These are phyloP conservation scores for Incumbomyces lentus DNA, from an alignment of 2,329 filamentous ascomycete genomes.

Conservation along the genomic window DNA sequence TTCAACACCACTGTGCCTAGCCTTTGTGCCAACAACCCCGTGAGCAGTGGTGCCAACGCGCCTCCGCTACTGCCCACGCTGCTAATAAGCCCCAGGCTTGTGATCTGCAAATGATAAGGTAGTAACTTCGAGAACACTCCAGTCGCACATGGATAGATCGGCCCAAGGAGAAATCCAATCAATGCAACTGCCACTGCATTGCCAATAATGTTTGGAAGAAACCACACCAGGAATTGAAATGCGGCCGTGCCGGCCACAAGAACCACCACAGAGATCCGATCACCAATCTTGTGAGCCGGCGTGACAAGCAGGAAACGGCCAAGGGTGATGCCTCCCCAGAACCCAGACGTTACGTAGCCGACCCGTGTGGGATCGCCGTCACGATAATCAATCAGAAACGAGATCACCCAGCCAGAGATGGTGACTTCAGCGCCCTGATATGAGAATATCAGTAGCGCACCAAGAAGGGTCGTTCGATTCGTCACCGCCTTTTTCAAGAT, in stretches of 20 bases:
- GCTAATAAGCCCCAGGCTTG: conserved; percentile 30
- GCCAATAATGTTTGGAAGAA: conserved; percentile 63
- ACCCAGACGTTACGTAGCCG: conserved; percentile 62
- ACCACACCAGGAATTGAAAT: conserved; percentile 70
- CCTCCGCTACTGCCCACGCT: conserved; percentile 34
- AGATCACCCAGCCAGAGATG: conserved; percentile 79
- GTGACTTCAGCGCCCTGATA: conserved; percentile 80
- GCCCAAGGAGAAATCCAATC: conserved; percentile 65
- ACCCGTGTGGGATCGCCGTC: conserved; percentile 59
- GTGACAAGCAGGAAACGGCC: conserved; percentile 63
- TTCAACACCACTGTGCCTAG: conserved; percentile 40
- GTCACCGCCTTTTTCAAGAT: conserved; percentile 40
- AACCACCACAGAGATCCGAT: conserved; percentile 57
- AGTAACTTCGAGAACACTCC: conserved; percentile 25
- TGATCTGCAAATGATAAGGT: conserved; percentile 30
- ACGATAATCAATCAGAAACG: conserved; percentile 65
- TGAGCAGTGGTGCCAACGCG: conserved; percentile 37
- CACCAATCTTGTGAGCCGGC: conserved; percentile 56
- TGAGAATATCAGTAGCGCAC: conserved; percentile 71
- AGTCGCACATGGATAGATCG: conserved; percentile 60
- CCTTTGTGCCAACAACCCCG: conserved; percentile 38
- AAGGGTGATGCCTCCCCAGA: conserved; percentile 62
- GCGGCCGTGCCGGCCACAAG: conserved; percentile 51
- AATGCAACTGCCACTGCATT: conserved; percentile 57
- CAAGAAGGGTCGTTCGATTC: conserved; percentile 55